Evolutionary conservation across 2,329 filamentous ascomycete genomes (phyloP).

Genomic region (Nothophaeocryptopus gaeumannii): DNA sequence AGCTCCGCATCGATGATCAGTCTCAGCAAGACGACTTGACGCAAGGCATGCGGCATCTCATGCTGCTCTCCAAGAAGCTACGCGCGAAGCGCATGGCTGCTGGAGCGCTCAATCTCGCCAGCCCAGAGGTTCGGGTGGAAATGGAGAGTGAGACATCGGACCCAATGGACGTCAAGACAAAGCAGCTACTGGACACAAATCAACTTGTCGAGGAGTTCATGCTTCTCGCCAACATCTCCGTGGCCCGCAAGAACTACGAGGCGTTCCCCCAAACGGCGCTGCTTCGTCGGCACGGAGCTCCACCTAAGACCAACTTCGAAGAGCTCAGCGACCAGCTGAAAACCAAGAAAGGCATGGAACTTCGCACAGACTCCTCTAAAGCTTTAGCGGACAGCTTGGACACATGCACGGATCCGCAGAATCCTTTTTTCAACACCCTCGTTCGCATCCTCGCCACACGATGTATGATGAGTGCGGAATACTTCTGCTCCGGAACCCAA

Average conservation of each 20-base stretch:
- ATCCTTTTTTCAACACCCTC: constrained; percentile 98
- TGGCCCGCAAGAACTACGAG: constrained; percentile 84
- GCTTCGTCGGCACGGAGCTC: constrained; percentile 84
- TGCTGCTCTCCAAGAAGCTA: constrained; percentile 87
- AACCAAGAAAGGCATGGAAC: constrained; percentile 75
- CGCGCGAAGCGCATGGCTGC: constrained; percentile 95
- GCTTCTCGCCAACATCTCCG: constrained; percentile 94
- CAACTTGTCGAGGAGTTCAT: constrained; percentile 99
- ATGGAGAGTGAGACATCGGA: constrained; percentile 94
- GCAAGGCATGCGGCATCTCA: constrained; percentile 78
- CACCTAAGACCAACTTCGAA: constrained; percentile 95
- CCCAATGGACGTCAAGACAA: constrained; percentile 93
- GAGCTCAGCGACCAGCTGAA: constrained; percentile 88
- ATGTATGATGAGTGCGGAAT: constrained; percentile 99
- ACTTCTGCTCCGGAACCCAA: constrained; percentile 93
- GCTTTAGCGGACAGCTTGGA: constrained; percentile 94
- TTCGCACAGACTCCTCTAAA: constrained; percentile 81
- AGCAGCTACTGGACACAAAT: constrained; percentile 90
- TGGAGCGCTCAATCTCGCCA: constrained; percentile 89
- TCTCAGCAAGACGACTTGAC: constrained; percentile 88
- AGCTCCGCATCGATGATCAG: constrained; percentile 85
- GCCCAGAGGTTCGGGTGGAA: constrained; percentile 95
- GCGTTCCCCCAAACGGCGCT: constrained; percentile 94
- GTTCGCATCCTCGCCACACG: constrained; percentile 95
- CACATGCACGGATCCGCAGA: constrained; percentile 69